Base-by-base conservation (phyloP, 768 basidiomycete genomes). In the Xanthoconium stramineum region DNA sequence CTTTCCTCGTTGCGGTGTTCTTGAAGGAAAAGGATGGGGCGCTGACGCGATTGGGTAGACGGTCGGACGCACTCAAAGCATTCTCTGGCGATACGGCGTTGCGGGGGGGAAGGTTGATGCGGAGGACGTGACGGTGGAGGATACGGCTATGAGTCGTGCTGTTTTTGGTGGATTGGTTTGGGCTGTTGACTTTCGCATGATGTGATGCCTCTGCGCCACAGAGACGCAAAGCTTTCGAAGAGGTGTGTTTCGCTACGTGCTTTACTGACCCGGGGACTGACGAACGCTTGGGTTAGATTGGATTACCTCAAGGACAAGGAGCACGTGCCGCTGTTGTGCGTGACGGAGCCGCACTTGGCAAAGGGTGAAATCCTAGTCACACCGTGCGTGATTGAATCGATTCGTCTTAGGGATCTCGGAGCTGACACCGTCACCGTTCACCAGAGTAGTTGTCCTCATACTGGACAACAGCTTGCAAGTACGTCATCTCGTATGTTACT, bases 61-160 rank as follows among this genome's bases (percentile, higher is more conserved):
- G 93, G 3, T 84, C 92, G 2, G 78, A 86, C 0, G 81, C 81
- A 4, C 73, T 96, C 61, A 76, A 84, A 36, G 79, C 86, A 10
- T 96, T 89, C 63, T 89, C 93, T 0, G 91, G 91, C 0, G 94
- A 95, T 67, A 96, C 94, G 0, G 88, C 91, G 1, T 72, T 96
- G 6, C 94, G 0, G 93, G 94, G 7, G 93, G 94, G 0, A 91
- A 86, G 66, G 79, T 86, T 8, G 93, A 96, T 15, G 74, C 75
- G 3, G 76, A 74, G 39, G 93, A 95, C 67, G 68, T 63, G 59
- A 83, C 80, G 39, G 74, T 85, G 3, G 94, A 94, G 65, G 88
- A 89, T 57, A 86, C 92, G 3, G 93, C 92, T 19, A 91, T 93
- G 68, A 47, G 57, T 47, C 30, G 45, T 53, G 33, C 24, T 19